A percentile compares a stretch with the other conserved stretches of the same genome.
These are phyloP conservation scores for Phytophthora sansomeana DNA, from an alignment of 352 stramenopile species.

Conservation along the genomic window DNA sequence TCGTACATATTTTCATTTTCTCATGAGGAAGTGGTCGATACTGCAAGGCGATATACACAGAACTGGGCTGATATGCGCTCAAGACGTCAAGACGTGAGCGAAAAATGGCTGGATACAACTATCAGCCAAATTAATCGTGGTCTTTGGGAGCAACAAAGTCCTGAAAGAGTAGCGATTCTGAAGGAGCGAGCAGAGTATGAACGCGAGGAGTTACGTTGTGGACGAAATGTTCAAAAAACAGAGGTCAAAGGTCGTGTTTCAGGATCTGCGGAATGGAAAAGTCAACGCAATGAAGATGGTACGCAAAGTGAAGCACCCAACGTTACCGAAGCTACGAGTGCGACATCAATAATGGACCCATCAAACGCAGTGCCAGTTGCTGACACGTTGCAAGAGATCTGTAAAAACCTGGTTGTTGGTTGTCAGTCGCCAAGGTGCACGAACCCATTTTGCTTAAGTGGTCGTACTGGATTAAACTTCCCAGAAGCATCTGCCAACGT, in stretches of 20 bases:
- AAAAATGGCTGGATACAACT: slow-evolving; percentile 63
- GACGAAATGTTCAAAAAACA: slow-evolving; percentile 40
- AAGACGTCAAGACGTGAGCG: slow-evolving; percentile 70
- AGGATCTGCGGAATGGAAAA: slow-evolving; percentile 84
- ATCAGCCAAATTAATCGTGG: slow-evolving; percentile 65
- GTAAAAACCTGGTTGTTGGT: slow-evolving; percentile 55
- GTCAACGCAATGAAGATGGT: slow-evolving; percentile 71
- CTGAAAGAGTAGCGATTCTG: slow-evolving; percentile 48
- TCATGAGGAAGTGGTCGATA: slow-evolving; percentile 92
- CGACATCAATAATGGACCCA: neutral
- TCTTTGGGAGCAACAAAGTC: slow-evolving; percentile 37
- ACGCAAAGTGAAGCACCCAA: slow-evolving; percentile 20
- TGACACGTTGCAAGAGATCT: slow-evolving; percentile 57
- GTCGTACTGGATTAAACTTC: slow-evolving; percentile 11
- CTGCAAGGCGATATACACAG: slow-evolving; percentile 82
- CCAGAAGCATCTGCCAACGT: slow-evolving; percentile 20
- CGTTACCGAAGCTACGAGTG: neutral
- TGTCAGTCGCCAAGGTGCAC: slow-evolving; percentile 42
- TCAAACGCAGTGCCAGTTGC: slow-evolving; percentile 8
- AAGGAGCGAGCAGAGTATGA: slow-evolving; percentile 47
- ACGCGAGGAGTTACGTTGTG: slow-evolving; percentile 51
- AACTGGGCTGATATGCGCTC: slow-evolving; percentile 71
- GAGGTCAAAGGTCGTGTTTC: slow-evolving; percentile 82
- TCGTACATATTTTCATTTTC: slow-evolving; percentile 93
- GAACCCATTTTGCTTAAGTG: slow-evolving; percentile 60